These are phyloP conservation scores for Golubevia pallescens DNA, from an alignment of 1,284 basidiomycete genomes.

Conservation along the genomic window DNA sequence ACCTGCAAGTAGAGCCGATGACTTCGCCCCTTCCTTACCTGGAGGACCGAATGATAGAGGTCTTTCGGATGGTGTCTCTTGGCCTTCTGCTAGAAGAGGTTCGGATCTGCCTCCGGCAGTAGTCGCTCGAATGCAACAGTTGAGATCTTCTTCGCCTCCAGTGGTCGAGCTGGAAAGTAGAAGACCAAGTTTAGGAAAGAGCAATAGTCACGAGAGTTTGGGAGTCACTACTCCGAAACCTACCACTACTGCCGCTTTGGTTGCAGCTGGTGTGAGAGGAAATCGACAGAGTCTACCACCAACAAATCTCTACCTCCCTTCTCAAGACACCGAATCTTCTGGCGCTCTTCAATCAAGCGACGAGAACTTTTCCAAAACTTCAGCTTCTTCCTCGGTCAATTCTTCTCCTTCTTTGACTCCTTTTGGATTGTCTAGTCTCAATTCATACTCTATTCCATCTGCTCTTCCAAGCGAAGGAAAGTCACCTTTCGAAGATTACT, in stretches of 20 bases:
- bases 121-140: too few relatives aligned
- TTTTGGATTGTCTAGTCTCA: too few relatives aligned
- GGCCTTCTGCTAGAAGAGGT: constrained; percentile 21
- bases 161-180: background rate
- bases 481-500: too few relatives aligned
- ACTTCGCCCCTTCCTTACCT: constrained; percentile 30
- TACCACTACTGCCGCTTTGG: background rate
- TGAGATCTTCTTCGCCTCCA: too few relatives aligned
- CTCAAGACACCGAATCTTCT: background rate
- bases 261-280: too few relatives aligned
- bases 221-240: constrained; percentile 3
- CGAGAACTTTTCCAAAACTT: background rate
- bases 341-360: background rate
- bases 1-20: background rate
- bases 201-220: constrained; percentile 11
- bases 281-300: too few relatives aligned
- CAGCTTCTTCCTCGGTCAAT: too few relatives aligned
- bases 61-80: constrained; percentile 19
- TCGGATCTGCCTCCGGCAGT: too few relatives aligned
- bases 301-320: too few relatives aligned
- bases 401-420: too few relatives aligned
- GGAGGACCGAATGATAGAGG: constrained; percentile 21
- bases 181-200: constrained; percentile 11
- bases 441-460: too few relatives aligned
- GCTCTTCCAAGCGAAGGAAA: too few relatives aligned